Evolutionary conservation across 345 rosid genomes (phyloP).

Genomic region (Dimocarpus longan): DNA sequence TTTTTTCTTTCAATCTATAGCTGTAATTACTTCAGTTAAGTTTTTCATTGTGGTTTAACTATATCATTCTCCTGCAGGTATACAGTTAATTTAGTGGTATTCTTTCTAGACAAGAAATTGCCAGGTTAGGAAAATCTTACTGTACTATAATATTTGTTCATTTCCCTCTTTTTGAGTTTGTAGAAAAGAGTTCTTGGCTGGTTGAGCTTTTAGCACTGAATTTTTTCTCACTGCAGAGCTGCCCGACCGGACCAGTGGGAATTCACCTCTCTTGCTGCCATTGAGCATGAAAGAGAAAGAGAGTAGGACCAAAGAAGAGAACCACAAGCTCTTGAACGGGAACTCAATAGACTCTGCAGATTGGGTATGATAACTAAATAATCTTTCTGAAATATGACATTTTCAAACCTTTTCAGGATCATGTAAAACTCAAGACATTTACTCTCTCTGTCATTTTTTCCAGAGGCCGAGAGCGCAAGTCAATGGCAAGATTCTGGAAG

Average conservation of each 20-base stretch:
- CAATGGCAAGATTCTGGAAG: slow-evolving; percentile 80
- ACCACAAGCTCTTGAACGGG: slow-evolving; percentile 93
- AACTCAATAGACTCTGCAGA: slow-evolving; percentile 81
- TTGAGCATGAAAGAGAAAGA: slow-evolving; percentile 68
- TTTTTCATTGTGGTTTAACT: slow-evolving; percentile 14
- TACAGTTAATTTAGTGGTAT: slow-evolving; percentile 89
- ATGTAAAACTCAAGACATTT: not conserved
- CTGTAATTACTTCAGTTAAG: not conserved
- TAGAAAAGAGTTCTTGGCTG: not conserved
- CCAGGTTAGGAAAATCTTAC: slow-evolving; percentile 62
- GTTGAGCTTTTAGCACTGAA: slow-evolving; percentile 18
- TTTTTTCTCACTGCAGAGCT: slow-evolving; percentile 57
- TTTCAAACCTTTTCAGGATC: not conserved
- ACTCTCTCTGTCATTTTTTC: slow-evolving; percentile 14
- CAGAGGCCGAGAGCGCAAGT: slow-evolving; percentile 83
- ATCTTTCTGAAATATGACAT: not conserved
- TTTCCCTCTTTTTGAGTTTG: not conserved
- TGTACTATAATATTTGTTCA: not conserved
- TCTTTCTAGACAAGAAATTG: slow-evolving; percentile 93
- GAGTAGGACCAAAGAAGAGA: slow-evolving; percentile 76
- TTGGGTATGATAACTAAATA: slow-evolving; percentile 53
- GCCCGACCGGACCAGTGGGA: slow-evolving; percentile 65
- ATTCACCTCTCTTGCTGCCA: slow-evolving; percentile 60
- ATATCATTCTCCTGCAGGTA: slow-evolving; percentile 57
- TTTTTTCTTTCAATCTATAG: not conserved